Evolutionary conservation across 805 yeast species (phyloP).

Genomic region (Scheffersomyces lignosus): DNA sequence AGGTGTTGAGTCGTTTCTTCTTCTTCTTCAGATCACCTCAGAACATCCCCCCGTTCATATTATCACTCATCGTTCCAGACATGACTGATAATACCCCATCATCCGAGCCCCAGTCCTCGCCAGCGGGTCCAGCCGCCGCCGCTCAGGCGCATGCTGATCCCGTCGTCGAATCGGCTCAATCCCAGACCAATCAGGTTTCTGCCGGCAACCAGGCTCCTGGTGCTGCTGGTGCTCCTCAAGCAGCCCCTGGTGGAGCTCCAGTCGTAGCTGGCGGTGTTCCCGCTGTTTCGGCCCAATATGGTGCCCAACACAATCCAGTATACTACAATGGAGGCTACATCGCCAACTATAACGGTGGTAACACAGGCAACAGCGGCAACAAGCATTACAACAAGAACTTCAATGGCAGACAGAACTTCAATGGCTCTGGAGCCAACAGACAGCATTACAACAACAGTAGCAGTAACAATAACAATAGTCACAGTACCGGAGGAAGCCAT

Average conservation of each 20-base stretch:
- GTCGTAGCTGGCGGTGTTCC: too few relatives aligned
- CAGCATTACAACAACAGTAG: slow-evolving; percentile 14
- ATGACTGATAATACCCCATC: slow-evolving; percentile 17
- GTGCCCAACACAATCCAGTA: too few relatives aligned
- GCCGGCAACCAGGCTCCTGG: slow-evolving; percentile 4
- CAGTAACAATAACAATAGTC: not conserved
- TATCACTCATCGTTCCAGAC: slow-evolving; percentile 7
- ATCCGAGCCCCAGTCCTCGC: slow-evolving; percentile 7
- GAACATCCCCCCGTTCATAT: too few relatives aligned
- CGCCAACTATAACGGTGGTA: slow-evolving; percentile 2
- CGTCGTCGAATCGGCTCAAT: slow-evolving; percentile 1
- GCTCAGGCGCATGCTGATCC: slow-evolving; percentile 6
- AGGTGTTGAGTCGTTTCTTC: too few relatives aligned
- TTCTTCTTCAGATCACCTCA: too few relatives aligned
- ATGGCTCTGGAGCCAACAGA: too few relatives aligned
- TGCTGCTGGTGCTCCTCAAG: slow-evolving; percentile 3
- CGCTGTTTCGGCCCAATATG: slow-evolving; percentile 3
- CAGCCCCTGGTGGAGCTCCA: slow-evolving; percentile 4
- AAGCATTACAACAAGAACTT: slow-evolving; percentile 13
- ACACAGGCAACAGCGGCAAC: slow-evolving; percentile 1
- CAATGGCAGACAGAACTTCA: too few relatives aligned
- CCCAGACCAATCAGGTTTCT: too few relatives aligned
- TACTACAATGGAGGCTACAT: too few relatives aligned
- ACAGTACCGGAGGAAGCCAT: slow-evolving; percentile 5
- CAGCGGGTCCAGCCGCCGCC: slow-evolving; percentile 7